Percentiles rank a stretch among this genome's conserved stretches.
Evolutionary conservation across 2,329 filamentous ascomycete species (phyloP).

Genomic region (Aureobasidium uvarum): DNA sequence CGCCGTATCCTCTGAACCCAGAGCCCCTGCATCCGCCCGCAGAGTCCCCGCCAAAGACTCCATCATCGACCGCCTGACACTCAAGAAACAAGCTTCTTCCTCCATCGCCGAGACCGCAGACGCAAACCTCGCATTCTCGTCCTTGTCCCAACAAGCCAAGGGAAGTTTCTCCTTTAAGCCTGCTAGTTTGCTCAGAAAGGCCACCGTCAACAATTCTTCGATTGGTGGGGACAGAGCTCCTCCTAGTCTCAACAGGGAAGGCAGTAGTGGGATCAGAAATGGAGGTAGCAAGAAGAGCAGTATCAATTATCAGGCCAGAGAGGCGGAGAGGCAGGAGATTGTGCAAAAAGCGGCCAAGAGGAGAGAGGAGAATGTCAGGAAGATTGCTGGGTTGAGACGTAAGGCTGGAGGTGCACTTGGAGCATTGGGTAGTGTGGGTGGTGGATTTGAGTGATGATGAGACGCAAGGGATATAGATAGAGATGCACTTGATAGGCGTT

Average conservation of each 20-base stretch:
- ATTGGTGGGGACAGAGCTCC: slow-evolving; percentile 20
- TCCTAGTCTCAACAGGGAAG: slow-evolving; percentile 30
- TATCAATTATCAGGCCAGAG: slow-evolving; percentile 59
- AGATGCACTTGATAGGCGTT: too few species aligned
- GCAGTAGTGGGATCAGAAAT: slow-evolving; percentile 41
- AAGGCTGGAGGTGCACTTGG: slow-evolving; percentile 43
- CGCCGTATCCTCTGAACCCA: slow-evolving; percentile 33
- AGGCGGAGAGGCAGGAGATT: slow-evolving; percentile 54
- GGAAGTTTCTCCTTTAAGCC: slow-evolving; percentile 57
- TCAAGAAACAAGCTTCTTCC: slow-evolving; percentile 55
- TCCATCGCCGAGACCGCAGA: slow-evolving; percentile 45
- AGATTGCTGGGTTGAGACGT: slow-evolving; percentile 44
- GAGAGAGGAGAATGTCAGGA: slow-evolving; percentile 50
- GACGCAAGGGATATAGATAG: too few species aligned
- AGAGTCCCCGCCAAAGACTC: slow-evolving; percentile 40
- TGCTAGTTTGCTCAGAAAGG: slow-evolving; percentile 68
- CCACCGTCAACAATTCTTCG: slow-evolving; percentile 56
- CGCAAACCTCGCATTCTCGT: slow-evolving; percentile 43
- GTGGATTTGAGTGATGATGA: slow-evolving; percentile 9
- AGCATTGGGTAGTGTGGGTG: slow-evolving; percentile 40
- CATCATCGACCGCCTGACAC: slow-evolving; percentile 70
- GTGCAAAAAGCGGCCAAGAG: slow-evolving; percentile 53
- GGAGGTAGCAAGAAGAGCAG: slow-evolving; percentile 59
- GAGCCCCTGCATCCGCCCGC: slow-evolving; percentile 41
- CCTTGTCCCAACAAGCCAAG: background rate